phyloP scores from a whole-genome alignment of 2,329 filamentous ascomycete species.

The Penicillium sp. region DNA sequence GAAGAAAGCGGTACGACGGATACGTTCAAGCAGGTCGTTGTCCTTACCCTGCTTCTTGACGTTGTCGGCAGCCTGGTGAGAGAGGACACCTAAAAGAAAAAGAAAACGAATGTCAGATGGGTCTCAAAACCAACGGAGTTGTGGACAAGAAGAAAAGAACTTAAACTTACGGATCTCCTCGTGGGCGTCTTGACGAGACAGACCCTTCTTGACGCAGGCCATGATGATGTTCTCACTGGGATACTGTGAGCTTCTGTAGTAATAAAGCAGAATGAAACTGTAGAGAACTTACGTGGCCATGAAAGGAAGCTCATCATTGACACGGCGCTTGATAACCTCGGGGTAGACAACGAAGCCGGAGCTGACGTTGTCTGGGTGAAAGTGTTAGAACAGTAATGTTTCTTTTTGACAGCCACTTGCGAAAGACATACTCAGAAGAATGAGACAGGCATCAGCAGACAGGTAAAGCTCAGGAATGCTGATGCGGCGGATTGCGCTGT shows the following conservation, averaged over 20 bases:
- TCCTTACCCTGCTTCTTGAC: slow-evolving; percentile 73
- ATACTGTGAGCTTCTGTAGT: slow-evolving; percentile 20
- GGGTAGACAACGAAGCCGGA: slow-evolving; percentile 79
- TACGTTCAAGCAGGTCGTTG: slow-evolving; percentile 82
- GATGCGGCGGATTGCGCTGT: slow-evolving; percentile 67
- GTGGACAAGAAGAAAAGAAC: neutral
- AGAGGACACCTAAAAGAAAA: slow-evolving; percentile 61
- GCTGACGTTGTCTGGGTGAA: slow-evolving; percentile 65
- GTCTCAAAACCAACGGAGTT: neutral
- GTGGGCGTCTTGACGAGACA: slow-evolving; percentile 78
- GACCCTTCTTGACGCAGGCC: slow-evolving; percentile 72
- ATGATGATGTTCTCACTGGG: slow-evolving; percentile 67
- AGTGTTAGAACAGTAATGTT: slow-evolving; percentile 6
- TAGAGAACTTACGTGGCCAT: slow-evolving; percentile 67
- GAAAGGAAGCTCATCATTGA: slow-evolving; percentile 81
- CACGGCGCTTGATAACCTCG: slow-evolving; percentile 66
- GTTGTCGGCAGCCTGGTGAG: slow-evolving; percentile 71
- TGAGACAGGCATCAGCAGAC: slow-evolving; percentile 63
- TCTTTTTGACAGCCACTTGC: no score
- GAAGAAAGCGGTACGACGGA: slow-evolving; percentile 76
- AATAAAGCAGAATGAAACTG: neutral
- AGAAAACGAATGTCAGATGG: slow-evolving; percentile 16
- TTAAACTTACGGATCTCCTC: slow-evolving; percentile 74
- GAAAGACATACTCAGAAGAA: slow-evolving; percentile 38
- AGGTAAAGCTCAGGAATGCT: slow-evolving; percentile 70